A percentile compares a stretch with the other conserved stretches of the same genome.
Evolutionary conservation across 2,329 filamentous ascomycete genomes (phyloP).

Genomic region (Mycosphaerella arachidis): DNA sequence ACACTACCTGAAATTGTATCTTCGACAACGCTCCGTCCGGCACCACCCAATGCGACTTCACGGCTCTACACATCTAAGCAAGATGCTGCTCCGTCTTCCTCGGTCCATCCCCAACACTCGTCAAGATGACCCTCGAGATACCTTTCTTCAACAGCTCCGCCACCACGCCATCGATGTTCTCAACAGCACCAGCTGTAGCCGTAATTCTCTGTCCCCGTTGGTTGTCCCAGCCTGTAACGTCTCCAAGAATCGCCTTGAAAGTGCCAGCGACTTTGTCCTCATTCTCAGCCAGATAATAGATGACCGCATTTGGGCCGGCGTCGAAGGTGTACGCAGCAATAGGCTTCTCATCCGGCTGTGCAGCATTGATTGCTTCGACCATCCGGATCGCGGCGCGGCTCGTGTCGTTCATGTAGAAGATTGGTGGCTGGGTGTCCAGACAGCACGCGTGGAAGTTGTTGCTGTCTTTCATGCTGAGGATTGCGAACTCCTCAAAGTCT

Average conservation of each 20-base stretch:
- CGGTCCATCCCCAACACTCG: slow-evolving; percentile 85
- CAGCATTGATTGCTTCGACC: slow-evolving; percentile 82
- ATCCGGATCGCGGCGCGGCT: slow-evolving; percentile 80
- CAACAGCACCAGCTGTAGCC: slow-evolving; percentile 57
- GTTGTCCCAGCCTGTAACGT: slow-evolving; percentile 67
- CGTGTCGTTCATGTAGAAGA: slow-evolving; percentile 98
- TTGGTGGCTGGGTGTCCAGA: slow-evolving; percentile 91
- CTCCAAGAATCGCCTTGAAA: slow-evolving; percentile 63
- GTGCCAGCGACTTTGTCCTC: slow-evolving; percentile 63
- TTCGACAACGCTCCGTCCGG: not conserved
- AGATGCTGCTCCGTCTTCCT: slow-evolving; percentile 64
- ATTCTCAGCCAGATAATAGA: slow-evolving; percentile 87
- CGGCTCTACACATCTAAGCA: slow-evolving; percentile 8
- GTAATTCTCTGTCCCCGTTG: slow-evolving; percentile 51
- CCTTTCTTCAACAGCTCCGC: slow-evolving; percentile 61
- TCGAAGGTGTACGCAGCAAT: slow-evolving; percentile 97
- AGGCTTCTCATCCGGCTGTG: slow-evolving; percentile 60
- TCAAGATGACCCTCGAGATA: slow-evolving; percentile 84
- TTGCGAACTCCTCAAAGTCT: slow-evolving; percentile 82
- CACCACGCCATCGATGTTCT: slow-evolving; percentile 40
- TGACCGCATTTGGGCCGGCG: slow-evolving; percentile 91
- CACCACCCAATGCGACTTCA: not conserved
- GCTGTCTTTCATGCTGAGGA: slow-evolving; percentile 92
- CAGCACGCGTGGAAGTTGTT: slow-evolving; percentile 97
- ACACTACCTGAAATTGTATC: not conserved